Evolutionary conservation across 495 filamentous ascomycete species (phyloP).

Genomic region (Pyrenula massariospora): DNA sequence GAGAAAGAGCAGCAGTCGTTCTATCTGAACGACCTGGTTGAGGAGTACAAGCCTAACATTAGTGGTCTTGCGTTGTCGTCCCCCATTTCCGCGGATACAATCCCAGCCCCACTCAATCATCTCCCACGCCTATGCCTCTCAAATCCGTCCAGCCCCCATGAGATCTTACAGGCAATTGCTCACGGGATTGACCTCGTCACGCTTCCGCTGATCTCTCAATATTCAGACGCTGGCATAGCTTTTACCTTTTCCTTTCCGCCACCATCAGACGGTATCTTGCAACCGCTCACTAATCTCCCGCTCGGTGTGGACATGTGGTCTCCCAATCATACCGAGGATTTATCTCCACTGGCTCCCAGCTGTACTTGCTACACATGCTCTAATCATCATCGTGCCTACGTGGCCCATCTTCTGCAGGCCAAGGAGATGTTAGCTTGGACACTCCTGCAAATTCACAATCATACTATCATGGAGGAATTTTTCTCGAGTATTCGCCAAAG

Average conservation of each 20-base stretch:
- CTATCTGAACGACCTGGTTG: slow-evolving; percentile 57
- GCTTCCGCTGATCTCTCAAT: slow-evolving; percentile 55
- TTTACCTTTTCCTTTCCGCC: slow-evolving; percentile 66
- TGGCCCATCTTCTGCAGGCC: slow-evolving; percentile 74
- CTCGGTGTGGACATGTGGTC: slow-evolving; percentile 72
- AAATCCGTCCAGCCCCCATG: slow-evolving; percentile 55
- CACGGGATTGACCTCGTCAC: slow-evolving; percentile 73
- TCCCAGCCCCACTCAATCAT: slow-evolving; percentile 36
- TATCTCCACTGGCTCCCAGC: slow-evolving; percentile 40
- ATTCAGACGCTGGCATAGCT: slow-evolving; percentile 80
- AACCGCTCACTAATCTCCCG: slow-evolving; percentile 18
- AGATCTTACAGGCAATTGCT: slow-evolving; percentile 57
- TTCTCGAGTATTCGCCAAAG: slow-evolving; percentile 55
- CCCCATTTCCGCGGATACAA: slow-evolving; percentile 38
- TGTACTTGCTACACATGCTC: slow-evolving; percentile 81
- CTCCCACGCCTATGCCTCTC: slow-evolving; percentile 67
- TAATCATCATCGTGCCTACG: slow-evolving; percentile 72
- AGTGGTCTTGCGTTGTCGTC: slow-evolving; percentile 78
- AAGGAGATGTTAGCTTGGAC: slow-evolving; percentile 97
- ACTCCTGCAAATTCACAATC: slow-evolving; percentile 83
- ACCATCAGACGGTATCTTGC: slow-evolving; percentile 11
- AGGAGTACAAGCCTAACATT: slow-evolving; percentile 39
- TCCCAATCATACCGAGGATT: slow-evolving; percentile 37
- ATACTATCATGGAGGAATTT: slow-evolving; percentile 57
- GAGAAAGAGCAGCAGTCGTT: slow-evolving; percentile 60